Conservation (phyloP, 2,329 filamentous ascomycete genomes). For the Teratosphaeria zuluensis region DNA sequence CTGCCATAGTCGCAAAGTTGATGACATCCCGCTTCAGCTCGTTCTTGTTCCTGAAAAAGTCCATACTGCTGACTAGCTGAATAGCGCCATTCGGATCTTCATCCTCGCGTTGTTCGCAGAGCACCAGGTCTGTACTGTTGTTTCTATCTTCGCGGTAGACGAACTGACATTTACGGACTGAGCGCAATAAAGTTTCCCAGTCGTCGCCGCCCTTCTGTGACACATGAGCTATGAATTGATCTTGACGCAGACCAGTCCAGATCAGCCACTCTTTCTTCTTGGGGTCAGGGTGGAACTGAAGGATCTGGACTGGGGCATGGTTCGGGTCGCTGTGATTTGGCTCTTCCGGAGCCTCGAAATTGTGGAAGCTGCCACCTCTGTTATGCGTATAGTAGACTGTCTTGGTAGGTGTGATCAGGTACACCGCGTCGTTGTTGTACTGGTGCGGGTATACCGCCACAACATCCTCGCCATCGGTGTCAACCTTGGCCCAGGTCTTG, state of each 20-base stretch:
- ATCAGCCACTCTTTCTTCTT: constrained; percentile 82
- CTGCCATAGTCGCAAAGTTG: constrained; percentile 87
- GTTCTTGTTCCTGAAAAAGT: constrained; percentile 62
- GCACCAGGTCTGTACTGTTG: constrained; percentile 55
- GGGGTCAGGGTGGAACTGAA: constrained; percentile 65
- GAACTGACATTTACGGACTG: constrained; percentile 77
- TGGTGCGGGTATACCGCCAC: constrained; percentile 64
- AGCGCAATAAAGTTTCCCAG: constrained; percentile 67
- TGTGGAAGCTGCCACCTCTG: constrained; percentile 62
- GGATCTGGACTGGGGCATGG: constrained; percentile 41
- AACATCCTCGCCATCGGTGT: constrained; percentile 59
- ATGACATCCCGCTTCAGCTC: constrained; percentile 61
- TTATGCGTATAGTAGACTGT: constrained; percentile 73
- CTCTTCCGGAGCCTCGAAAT: constrained; percentile 60
- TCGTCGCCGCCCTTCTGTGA: constrained; percentile 66
- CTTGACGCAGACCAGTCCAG: constrained; percentile 59
- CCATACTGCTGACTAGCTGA: constrained; percentile 65
- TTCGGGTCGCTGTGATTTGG: constrained; percentile 44
- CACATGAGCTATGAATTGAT: constrained; percentile 64
- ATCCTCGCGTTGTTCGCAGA: constrained; percentile 54
- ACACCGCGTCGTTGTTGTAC: constrained; percentile 76
- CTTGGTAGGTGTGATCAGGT: constrained; percentile 64
- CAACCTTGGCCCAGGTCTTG: constrained; percentile 62
- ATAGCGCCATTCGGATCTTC: constrained; percentile 53
- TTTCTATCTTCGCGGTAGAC: constrained; percentile 53